Evolutionary conservation across 768 basidiomycete species (phyloP), one percentile per base, ranked within the genome.

Genomic region (Tricholoma sp.): DNA sequence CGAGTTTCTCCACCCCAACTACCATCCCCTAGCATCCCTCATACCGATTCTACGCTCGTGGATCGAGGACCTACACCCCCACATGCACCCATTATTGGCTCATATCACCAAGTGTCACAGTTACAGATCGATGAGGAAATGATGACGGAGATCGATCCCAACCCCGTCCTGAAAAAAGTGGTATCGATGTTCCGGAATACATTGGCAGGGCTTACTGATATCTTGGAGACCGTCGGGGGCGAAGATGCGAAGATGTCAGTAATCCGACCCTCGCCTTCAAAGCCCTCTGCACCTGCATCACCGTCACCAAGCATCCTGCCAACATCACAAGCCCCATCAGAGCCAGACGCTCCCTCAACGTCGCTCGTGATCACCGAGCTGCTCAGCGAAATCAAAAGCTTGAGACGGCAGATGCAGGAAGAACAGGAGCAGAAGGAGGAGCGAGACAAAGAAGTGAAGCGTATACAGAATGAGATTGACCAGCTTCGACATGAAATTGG

Each of bases 101-200:
- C 18, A 3, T 10, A 44, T 44, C 52, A 15, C 52, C 28, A 53
- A 20, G 13, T 44, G 4, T 42, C 29, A 12, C 41, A 44, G 47
- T 15, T n/a, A 9, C 41, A 44, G 42, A 39, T 7, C 8, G 52
- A 33, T 28, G 37, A 17, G n/a, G 37, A 15, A 48, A 15, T 32
- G 18, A 24, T 18, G n/a, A 48, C 11, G 47, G n/a, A 52, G 8
- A 50, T 29, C 36, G 47, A 24, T 17, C 57, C 34, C 3, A 36
- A 39, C 20, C 39, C 52, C 4, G 61, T 64, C 6, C 50, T 61
- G 31, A 57, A 54, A 36, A 60, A 57, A 4, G 61, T 66, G 54
- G 57, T 55, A 50, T 60, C 61, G 1, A 61, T 66, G 55, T 63
- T 66, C 58, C 56, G 62, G 41, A 61, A 63, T 44, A 65, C 57